Evolutionary conservation across 139 green algal species (phyloP), one percentile per base, ranked within the genome.

Genomic region (Micromonas commoda): DNA sequence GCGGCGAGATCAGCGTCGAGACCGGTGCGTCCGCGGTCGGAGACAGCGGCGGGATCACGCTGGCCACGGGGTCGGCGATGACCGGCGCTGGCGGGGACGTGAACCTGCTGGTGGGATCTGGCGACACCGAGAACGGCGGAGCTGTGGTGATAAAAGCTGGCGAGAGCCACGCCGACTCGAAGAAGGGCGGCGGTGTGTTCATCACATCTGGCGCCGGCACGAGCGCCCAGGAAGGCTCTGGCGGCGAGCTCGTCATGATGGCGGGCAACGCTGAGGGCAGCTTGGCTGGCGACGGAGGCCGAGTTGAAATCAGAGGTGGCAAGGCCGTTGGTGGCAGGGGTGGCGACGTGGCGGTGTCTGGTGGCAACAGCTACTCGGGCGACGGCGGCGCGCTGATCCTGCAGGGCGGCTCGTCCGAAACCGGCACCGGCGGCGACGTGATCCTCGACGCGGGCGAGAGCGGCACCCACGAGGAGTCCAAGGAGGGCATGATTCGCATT

Each of bases 391-490:
- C 51, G 35, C 21, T 64, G 32, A 33, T 38, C 5, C 5, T 77
- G 21, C 38, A 35, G 21, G 70, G 38, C 21, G 70, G 70, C 13
- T 26, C 5, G 5, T 66, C 38, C 70, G 26, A 33, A n/a, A 5
- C 31, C 19, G 70, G 32, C 5, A 65, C 6, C 37, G 73, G 73
- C 29, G 73, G 73, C 24, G 53, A 70, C 54, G 28, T 79, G 20
- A 29, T 79, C 4, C 20, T 79, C 29, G 57, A 70, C 21, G 73
- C 73, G 9, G 73, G 73, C 20, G 73, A 79, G 28, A 77, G 70
- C 39, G 26, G n/a, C 16, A 68, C 61, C 9, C 4, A 9, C 4
- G 70, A 37, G 6, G 23, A 16, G 9, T n/a, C 29, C 4, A 66
- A 63, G 20, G 70, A 77, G 33, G 70, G 70, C 5, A 6, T 77